A percentile compares a stretch with the other conserved stretches of the same genome.
These are phyloP conservation scores for Leucogyrophana mollusca DNA, from an alignment of 768 basidiomycete genomes.

Conservation along the genomic window DNA sequence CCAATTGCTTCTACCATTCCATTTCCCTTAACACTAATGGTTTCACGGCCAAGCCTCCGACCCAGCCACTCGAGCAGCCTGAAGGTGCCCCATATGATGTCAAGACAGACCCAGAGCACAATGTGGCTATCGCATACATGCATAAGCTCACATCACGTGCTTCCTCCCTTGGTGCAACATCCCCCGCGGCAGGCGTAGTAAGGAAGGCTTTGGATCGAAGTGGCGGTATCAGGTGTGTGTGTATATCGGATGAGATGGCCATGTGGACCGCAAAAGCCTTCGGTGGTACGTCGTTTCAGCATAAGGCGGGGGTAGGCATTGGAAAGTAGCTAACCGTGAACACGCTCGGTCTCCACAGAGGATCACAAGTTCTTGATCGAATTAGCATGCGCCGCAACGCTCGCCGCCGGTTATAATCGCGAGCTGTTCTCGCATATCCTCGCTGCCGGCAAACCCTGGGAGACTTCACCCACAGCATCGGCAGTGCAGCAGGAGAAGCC, in stretches of 20 bases:
- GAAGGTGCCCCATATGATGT: slow-evolving; percentile 39
- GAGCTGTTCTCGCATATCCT: slow-evolving; percentile 47
- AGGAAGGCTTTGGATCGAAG: slow-evolving; percentile 61
- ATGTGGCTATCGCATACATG: slow-evolving; percentile 59
- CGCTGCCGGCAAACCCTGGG: slow-evolving; percentile 14
- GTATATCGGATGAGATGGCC: slow-evolving; percentile 64
- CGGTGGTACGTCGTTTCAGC: slow-evolving; percentile 44
- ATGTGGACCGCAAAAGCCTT: slow-evolving; percentile 61
- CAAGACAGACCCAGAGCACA: slow-evolving; percentile 37
- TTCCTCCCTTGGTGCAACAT: slow-evolving; percentile 70
- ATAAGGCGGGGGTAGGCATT: too few relatives aligned
- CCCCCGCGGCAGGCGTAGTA: slow-evolving; percentile 59
- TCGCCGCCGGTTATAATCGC: slow-evolving; percentile 62
- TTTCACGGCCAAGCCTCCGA: slow-evolving; percentile 31
- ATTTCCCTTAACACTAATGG: slow-evolving; percentile 51
- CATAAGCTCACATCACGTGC: slow-evolving; percentile 59
- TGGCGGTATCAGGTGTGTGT: slow-evolving; percentile 58
- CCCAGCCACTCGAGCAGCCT: slow-evolving; percentile 20
- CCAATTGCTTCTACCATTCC: slow-evolving; percentile 73
- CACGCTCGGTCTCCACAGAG: slow-evolving; percentile 51
- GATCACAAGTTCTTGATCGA: slow-evolving; percentile 78
- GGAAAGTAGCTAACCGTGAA: too few relatives aligned
- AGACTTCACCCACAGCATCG: slow-evolving; percentile 21
- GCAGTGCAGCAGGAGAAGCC: slow-evolving; percentile 22
- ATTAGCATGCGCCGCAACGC: slow-evolving; percentile 69